A percentile compares a stretch with the other conserved stretches of the same genome.
Conservation (phyloP, 2,329 filamentous ascomycete genomes). For the Pseudonectria buxi region DNA sequence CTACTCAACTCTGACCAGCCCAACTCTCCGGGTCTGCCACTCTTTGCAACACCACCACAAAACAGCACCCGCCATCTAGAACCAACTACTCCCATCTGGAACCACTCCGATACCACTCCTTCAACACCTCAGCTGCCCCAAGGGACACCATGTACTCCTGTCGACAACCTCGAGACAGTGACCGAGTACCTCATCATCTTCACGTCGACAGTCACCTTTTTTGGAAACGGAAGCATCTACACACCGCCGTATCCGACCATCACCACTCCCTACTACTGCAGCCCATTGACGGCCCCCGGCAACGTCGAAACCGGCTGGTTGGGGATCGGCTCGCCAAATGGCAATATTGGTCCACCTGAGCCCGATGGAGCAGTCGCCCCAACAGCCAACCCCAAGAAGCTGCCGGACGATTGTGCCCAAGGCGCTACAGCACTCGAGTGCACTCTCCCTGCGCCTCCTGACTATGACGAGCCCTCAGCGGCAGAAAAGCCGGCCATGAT, state of each 20-base stretch:
- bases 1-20: no score
- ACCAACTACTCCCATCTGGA: no score
- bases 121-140: no score
- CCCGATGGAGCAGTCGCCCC: no score
- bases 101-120: no score
- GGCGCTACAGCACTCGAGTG: conserved; percentile 6
- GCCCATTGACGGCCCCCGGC: conserved; percentile 5
- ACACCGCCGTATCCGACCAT: conserved; percentile 39
- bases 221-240: conserved; percentile 38
- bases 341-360: no score
- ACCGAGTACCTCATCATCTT: conserved; percentile 40
- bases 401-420: conserved; percentile 5
- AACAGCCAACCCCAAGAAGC: conserved; percentile 4
- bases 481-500: conserved; percentile 5
- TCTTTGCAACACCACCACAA: no score
- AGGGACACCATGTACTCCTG: conserved; percentile 25
- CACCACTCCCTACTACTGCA: conserved; percentile 33
- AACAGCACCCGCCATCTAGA: no score
- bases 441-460: conserved; percentile 1
- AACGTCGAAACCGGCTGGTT: background rate
- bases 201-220: conserved; percentile 44
- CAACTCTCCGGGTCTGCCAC: no score
- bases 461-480: background rate
- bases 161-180: conserved; percentile 22
- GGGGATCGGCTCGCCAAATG: no score